Conservation (phyloP, 371 early-diverging fungal genomes). For the Fennellomyces sp. region DNA sequence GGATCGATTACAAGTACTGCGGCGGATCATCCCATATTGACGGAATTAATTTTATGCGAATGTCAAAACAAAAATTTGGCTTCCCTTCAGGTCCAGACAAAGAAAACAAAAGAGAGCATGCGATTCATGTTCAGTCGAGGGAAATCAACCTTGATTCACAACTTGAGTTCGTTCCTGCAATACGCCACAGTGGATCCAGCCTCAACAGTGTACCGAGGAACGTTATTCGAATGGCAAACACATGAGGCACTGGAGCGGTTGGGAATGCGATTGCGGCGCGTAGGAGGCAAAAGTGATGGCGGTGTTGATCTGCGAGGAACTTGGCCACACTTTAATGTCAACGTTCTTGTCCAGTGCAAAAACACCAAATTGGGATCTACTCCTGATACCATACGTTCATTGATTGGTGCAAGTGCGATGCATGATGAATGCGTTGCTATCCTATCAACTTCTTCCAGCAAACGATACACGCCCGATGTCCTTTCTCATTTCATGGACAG, state of each 20-base stretch:
- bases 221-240: conserved; percentile 46
- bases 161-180: background rate
- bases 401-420: conserved; percentile 34
- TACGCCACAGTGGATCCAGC: background rate
- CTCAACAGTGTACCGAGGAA: conserved; percentile 30
- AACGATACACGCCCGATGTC: conserved; percentile 34
- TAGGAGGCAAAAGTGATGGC: conserved; percentile 44
- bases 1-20: no score
- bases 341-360: conserved; percentile 37
- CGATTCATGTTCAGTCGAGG: background rate
- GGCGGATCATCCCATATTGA: no score
- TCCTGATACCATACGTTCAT: conserved; percentile 41
- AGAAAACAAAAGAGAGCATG: no score
- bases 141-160: conserved; percentile 1
- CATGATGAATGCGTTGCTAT: conserved; percentile 27
- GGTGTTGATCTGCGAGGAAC: conserved; percentile 44
- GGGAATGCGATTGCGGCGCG: conserved; percentile 41
- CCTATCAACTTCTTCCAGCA: conserved; percentile 21
- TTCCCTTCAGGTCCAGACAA: no score
- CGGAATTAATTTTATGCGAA: no score
- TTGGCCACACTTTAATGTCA: conserved; percentile 21
- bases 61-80: no score
- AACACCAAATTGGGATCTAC: conserved; percentile 41
- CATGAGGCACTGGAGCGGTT: conserved; percentile 22
- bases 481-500: conserved; percentile 27